These are phyloP conservation scores for Fusarium pininemorale DNA, from an alignment of 2,329 filamentous ascomycete species.

Conservation along the genomic window DNA sequence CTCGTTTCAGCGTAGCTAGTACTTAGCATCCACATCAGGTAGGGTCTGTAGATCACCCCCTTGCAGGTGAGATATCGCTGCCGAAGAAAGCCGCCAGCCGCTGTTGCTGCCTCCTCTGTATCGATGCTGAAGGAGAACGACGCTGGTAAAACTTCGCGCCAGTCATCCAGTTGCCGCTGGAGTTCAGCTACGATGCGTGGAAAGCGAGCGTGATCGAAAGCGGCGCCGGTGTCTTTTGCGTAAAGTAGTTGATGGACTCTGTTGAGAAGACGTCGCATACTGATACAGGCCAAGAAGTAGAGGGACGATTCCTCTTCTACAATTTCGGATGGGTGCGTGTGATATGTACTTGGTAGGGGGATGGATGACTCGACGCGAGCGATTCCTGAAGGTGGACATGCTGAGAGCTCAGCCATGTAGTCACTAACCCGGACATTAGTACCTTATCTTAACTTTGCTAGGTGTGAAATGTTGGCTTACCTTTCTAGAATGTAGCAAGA, in stretches of 20 bases:
- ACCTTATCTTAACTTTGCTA: accelerated
- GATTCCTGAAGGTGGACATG: conserved; percentile 60
- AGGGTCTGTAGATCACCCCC: conserved; percentile 63
- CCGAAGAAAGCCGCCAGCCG: conserved; percentile 58
- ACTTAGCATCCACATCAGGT: conserved; percentile 60
- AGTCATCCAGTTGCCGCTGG: conserved; percentile 59
- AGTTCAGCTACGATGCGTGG: conserved; percentile 59
- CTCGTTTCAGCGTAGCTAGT: conserved; percentile 43
- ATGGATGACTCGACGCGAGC: conserved; percentile 61
- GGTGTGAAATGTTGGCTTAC: conserved; percentile 25
- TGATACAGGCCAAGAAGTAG: conserved; percentile 64
- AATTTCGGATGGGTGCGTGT: conserved; percentile 51
- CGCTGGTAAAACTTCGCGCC: conserved; percentile 56
- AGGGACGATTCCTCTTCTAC: conserved; percentile 59
- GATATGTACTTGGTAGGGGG: conserved; percentile 57
- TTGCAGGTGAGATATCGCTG: conserved; percentile 62
- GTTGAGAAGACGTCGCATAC: conserved; percentile 59
- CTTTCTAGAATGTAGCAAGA: conserved; percentile 64
- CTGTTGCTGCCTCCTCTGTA: conserved; percentile 45
- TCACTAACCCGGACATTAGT: conserved; percentile 48
- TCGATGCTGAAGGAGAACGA: conserved; percentile 54
- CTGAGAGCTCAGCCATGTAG: conserved; percentile 62
- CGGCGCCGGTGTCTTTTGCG: conserved; percentile 55
- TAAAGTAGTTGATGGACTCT: conserved; percentile 61
- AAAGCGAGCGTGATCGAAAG: conserved; percentile 55